These are phyloP conservation scores for Hanseniaspora guilliermondii DNA, from an alignment of 805 yeast genomes.

Conservation along the genomic window DNA sequence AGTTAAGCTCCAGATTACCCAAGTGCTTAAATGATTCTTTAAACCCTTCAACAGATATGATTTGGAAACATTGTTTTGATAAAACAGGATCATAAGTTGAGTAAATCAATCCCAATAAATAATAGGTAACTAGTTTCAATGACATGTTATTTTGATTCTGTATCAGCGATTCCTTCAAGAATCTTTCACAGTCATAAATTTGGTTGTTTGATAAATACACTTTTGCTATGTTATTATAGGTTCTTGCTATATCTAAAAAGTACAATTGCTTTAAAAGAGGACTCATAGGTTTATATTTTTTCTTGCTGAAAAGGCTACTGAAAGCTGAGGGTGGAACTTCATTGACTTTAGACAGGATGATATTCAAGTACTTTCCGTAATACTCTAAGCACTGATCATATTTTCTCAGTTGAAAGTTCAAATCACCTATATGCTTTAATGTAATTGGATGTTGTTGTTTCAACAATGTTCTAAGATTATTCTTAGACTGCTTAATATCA, in stretches of 20 bases:
- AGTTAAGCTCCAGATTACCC: conserved; percentile 71
- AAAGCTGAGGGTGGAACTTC: neutral
- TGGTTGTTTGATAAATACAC: conserved; percentile 11
- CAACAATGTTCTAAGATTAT: conserved; percentile 45
- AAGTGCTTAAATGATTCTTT: conserved; percentile 61
- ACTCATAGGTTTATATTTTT: conserved; percentile 1
- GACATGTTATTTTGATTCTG: conserved; percentile 9
- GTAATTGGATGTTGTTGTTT: conserved; percentile 54
- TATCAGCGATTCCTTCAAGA: conserved; percentile 1
- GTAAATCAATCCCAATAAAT: conserved; percentile 59
- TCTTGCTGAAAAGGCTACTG: neutral
- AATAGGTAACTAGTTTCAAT: conserved; percentile 38
- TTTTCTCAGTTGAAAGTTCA: conserved; percentile 42
- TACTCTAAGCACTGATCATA: conserved; percentile 38
- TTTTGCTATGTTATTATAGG: conserved; percentile 8
- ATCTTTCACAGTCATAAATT: conserved; percentile 3
- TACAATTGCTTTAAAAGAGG: neutral
- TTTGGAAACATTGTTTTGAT: conserved; percentile 62
- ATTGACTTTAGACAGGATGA: neutral
- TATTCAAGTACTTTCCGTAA: neutral
- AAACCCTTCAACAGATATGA: conserved; percentile 66
- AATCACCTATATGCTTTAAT: conserved; percentile 67
- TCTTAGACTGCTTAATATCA: conserved; percentile 52
- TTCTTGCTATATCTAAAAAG: conserved; percentile 3
- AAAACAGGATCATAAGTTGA: conserved; percentile 48